Percentiles rank a stretch among this genome's conserved stretches.
phyloP scores from a whole-genome alignment of 2,329 filamentous ascomycete genomes.

The Fusarium palustre region DNA sequence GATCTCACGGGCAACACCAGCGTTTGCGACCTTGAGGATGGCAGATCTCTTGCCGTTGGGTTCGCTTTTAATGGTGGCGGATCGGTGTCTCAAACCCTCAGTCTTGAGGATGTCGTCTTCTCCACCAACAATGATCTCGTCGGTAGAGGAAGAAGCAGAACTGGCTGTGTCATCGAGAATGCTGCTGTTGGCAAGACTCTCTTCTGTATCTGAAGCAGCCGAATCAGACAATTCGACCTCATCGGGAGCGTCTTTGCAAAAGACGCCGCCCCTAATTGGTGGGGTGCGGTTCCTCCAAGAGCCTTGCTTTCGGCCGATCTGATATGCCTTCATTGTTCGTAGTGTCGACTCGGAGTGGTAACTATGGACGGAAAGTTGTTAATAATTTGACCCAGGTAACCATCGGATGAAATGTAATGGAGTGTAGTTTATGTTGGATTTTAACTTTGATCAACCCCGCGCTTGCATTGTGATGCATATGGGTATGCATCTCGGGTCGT shows the following conservation, averaged over 20 bases:
- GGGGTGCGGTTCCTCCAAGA: slow-evolving; percentile 70
- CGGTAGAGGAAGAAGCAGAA: slow-evolving; percentile 36
- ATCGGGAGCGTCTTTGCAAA: slow-evolving; percentile 35
- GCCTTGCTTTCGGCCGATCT: slow-evolving; percentile 68
- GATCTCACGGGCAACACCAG: slow-evolving; percentile 44
- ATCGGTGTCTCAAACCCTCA: slow-evolving; percentile 23
- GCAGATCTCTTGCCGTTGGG: slow-evolving; percentile 20
- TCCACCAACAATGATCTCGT: not conserved
- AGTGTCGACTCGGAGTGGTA: slow-evolving; percentile 68
- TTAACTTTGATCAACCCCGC: slow-evolving; percentile 3
- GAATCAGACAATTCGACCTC: slow-evolving; percentile 30
- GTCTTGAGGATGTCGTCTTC: not conserved
- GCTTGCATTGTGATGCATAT: slow-evolving; percentile 2
- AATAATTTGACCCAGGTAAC: slow-evolving; percentile 18
- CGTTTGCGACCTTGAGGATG: slow-evolving; percentile 35
- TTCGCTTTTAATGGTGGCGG: not conserved
- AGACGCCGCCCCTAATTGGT: slow-evolving; percentile 66
- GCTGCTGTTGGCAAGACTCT: slow-evolving; percentile 12
- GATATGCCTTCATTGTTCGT: slow-evolving; percentile 68
- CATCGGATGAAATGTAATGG: not conserved
- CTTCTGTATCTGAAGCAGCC: slow-evolving; percentile 33
- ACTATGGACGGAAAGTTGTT: slow-evolving; percentile 53
- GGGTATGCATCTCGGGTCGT: not conserved
- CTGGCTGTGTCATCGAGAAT: slow-evolving; percentile 31
- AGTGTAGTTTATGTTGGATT: not conserved